Conservation (phyloP, 1,139 yeast genomes). For the Waltiozyma sp. region DNA sequence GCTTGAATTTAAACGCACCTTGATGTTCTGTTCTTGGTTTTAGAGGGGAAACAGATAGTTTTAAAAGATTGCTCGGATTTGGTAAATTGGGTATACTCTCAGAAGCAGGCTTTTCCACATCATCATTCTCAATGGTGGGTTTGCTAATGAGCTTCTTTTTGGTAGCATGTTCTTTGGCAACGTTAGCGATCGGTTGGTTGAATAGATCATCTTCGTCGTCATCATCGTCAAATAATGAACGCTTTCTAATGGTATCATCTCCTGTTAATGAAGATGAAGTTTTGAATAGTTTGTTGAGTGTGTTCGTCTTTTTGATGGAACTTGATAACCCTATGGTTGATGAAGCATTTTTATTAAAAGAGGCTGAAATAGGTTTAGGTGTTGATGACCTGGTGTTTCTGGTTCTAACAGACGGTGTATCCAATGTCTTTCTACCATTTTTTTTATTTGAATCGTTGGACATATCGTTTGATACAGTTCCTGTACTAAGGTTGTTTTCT, state of each 20-base stretch:
- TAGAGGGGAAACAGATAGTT: neutral
- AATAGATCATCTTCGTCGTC: conserved; percentile 20
- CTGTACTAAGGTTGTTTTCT: neutral
- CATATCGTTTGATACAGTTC: no score
- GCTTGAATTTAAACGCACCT: neutral
- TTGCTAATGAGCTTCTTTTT: neutral
- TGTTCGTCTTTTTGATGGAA: neutral
- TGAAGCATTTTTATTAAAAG: conserved; percentile 1
- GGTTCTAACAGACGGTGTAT: no score
- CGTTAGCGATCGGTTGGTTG: conserved; percentile 10
- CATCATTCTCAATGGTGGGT: neutral
- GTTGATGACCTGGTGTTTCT: no score
- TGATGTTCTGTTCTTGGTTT: neutral
- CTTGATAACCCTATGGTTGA: conserved; percentile 4
- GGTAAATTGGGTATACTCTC: neutral
- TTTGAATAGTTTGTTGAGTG: neutral
- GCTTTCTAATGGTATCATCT: conserved; percentile 5
- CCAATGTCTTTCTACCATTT: no score
- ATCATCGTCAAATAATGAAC: conserved; percentile 18
- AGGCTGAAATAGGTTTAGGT: no score
- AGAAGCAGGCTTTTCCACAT: neutral
- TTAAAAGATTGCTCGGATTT: neutral
- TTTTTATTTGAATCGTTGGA: no score
- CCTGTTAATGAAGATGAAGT: conserved; percentile 1
- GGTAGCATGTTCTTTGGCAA: neutral